Evolutionary conservation across 805 yeast species (phyloP), one percentile per base, ranked within the genome.

Genomic region (Hanseniaspora singularis): DNA sequence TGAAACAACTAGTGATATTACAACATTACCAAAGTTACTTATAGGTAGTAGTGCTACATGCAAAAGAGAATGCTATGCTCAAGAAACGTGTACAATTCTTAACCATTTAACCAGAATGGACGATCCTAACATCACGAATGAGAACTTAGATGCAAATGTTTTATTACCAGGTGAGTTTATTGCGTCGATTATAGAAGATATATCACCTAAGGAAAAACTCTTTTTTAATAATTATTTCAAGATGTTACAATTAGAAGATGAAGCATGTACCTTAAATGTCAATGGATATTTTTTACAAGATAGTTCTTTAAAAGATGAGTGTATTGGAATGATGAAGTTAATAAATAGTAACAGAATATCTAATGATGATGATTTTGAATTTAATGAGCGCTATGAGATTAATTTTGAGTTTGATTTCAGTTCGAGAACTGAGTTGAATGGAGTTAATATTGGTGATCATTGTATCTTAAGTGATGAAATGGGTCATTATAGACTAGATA

Each of bases 201-300:
- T 42, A 15, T 26, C 40, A 14, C 15, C 30, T 55, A 9, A 58
- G 63, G 8, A 84, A 49, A 58, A 62, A 4, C 64, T 64, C 2
- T 92, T 82, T 56, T 79, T 77, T 58, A 64, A 67, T 32, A 73
- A 79, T 46, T 89, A 96, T 94, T 84, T 84, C 55, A 64, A 64
- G 14, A 61, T 86, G 4, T 64, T 92, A 5, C 46, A 47, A 19
- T n/a, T 47, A 1, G 50, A 74, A 81, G 0, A 75, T 77, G 53
- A 97, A 89, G 60, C 94, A 23, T 34, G 31, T 14, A 37, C 39
- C 9, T 15, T 37, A 23, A 40, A 44, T 24, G 27, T 44, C 15
- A 44, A 44, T 30, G 40, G 33, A 3, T 44, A 44, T 15, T 44
- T 44, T 16, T 19, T 44, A 10, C 23, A 44, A 11, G 16, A 34